phyloP scores from a whole-genome alignment of 768 basidiomycete species.

The Leccinum aurantiacum region DNA sequence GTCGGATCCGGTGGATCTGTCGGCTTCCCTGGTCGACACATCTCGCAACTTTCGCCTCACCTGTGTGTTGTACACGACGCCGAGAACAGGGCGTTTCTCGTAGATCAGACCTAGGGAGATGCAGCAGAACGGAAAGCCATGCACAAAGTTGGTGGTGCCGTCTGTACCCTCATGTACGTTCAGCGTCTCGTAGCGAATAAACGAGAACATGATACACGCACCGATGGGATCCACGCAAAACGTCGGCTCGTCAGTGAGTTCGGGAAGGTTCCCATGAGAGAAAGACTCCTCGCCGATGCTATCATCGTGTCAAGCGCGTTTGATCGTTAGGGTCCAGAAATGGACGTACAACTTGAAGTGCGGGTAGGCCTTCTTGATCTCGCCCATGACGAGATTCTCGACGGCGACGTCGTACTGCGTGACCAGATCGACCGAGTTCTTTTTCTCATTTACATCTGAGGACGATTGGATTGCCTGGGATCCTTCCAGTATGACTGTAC shows the following conservation, averaged over 20 bases:
- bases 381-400: conserved; percentile 76
- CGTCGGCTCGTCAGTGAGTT: conserved; percentile 84
- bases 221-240: conserved; percentile 97
- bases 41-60: too few species aligned
- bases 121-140: conserved; percentile 84
- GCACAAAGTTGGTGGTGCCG: conserved; percentile 87
- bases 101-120: conserved; percentile 91
- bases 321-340: background rate
- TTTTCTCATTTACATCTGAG: conserved; percentile 74
- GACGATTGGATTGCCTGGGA: conserved; percentile 68
- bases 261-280: conserved; percentile 64
- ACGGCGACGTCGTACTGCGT: conserved; percentile 94
- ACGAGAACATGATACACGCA: conserved; percentile 30
- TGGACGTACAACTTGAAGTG: conserved; percentile 75
- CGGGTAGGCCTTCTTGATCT: conserved; percentile 67
- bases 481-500: conserved; percentile 73
- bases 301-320: background rate
- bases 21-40: too few species aligned
- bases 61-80: conserved; percentile 92
- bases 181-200: background rate
- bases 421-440: conserved; percentile 92
- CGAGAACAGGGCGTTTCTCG: conserved; percentile 76
- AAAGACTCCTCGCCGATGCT: conserved; percentile 97
- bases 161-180: conserved; percentile 41
- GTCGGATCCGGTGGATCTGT: too few species aligned